These are phyloP conservation scores for Pythium phragmitis DNA, from an alignment of 352 stramenopile species.

Conservation along the genomic window DNA sequence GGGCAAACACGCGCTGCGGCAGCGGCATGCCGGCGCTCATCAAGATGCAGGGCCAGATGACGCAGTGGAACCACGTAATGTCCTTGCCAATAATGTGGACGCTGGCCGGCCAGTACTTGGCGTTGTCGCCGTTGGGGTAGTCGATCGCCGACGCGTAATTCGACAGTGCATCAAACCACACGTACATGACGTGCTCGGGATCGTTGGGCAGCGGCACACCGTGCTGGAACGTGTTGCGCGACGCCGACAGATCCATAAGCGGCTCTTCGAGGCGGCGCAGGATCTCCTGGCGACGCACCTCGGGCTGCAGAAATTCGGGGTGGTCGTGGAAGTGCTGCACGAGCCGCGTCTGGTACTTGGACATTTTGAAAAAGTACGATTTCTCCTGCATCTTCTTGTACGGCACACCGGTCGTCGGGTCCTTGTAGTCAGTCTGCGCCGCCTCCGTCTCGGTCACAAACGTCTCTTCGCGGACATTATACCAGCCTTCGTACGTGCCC, in stretches of 20 bases:
- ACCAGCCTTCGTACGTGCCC: slow-evolving; percentile 97
- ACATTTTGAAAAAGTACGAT: slow-evolving; percentile 99
- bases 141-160: slow-evolving; percentile 98
- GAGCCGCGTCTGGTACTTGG: slow-evolving; percentile 95
- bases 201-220: slow-evolving; percentile 95
- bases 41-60: slow-evolving; percentile 99
- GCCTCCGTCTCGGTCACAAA: slow-evolving; percentile 99
- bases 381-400: slow-evolving; percentile 98
- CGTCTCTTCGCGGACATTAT: slow-evolving; percentile 98
- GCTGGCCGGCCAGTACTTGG: slow-evolving; percentile 80
- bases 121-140: slow-evolving; percentile 86
- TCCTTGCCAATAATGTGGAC: slow-evolving; percentile 97
- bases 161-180: slow-evolving; percentile 98
- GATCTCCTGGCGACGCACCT: slow-evolving; percentile 94
- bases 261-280: slow-evolving; percentile 91
- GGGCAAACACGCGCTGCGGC: slow-evolving; percentile 94
- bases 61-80: slow-evolving; percentile 98
- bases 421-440: slow-evolving; percentile 94
- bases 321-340: slow-evolving; percentile 95
- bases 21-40: slow-evolving; percentile 95
- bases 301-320: slow-evolving; percentile 96
- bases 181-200: slow-evolving; percentile 97
- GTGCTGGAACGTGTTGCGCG: slow-evolving; percentile 95
- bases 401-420: slow-evolving; percentile 89
- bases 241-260: slow-evolving; percentile 96